Evolutionary conservation across 2,329 filamentous ascomycete species (phyloP).

Genomic region (Dactylellina haptotyla): DNA sequence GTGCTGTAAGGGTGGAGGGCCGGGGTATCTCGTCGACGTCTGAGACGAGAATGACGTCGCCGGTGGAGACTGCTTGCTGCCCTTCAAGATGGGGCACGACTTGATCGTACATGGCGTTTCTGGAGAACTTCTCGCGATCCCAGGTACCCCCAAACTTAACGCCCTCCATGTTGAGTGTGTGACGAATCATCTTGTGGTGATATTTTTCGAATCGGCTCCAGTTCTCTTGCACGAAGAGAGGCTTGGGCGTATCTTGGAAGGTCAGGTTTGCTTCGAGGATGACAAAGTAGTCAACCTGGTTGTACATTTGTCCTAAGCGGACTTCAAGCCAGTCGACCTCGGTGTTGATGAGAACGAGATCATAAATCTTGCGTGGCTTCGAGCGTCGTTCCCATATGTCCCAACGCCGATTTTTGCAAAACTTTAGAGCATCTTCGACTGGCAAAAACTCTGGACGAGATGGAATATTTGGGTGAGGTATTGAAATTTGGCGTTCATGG

Average conservation of each 20-base stretch:
- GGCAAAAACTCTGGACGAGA: background rate
- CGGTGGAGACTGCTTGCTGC: conserved; percentile 62
- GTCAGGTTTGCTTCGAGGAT: conserved; percentile 70
- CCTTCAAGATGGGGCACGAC: conserved; percentile 66
- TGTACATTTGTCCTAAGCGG: conserved; percentile 69
- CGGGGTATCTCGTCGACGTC: conserved; percentile 72
- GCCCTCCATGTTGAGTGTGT: conserved; percentile 64
- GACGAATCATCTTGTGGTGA: conserved; percentile 71
- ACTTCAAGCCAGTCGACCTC: conserved; percentile 75
- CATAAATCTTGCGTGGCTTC: conserved; percentile 67
- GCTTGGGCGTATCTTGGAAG: conserved; percentile 70
- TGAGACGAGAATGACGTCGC: conserved; percentile 70
- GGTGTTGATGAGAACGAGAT: conserved; percentile 71
- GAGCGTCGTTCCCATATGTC: background rate
- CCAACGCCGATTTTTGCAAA: background rate
- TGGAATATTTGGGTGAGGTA: background rate
- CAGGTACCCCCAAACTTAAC: conserved; percentile 63
- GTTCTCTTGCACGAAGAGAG: conserved; percentile 67
- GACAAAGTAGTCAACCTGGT: conserved; percentile 73
- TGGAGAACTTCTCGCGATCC: conserved; percentile 67
- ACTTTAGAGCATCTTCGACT: background rate
- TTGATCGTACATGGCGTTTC: conserved; percentile 70
- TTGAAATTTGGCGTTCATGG: background rate
- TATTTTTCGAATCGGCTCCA: conserved; percentile 67
- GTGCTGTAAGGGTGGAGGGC: conserved; percentile 65